Base-by-base conservation (phyloP, 2,329 filamentous ascomycete genomes). In the Dactylellina leptospora region DNA sequence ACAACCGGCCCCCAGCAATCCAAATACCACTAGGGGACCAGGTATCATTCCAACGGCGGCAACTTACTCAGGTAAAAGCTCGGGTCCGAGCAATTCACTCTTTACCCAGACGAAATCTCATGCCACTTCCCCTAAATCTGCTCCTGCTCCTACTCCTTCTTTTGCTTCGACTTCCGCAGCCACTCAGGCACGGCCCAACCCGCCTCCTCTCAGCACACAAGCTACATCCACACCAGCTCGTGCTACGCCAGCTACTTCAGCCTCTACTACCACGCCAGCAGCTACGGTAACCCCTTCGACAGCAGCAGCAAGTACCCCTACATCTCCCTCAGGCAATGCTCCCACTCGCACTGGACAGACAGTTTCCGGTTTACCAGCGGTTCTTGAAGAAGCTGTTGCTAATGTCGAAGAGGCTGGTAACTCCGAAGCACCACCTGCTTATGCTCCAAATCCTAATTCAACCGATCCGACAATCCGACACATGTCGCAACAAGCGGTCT, bases 401-500 rank as follows among this genome's bases (percentile, higher is more conserved):
- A 71, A 71, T 59, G 66, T 71, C 8, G 66, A 71, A 27, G 66
- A 71, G 40, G 42, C 59, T 9, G 58, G 25, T 2, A 71, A 53
- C 18, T 62, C 66, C 1, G 66, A 71, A 45, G 66, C 66, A 1
- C 66, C 66, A n/a, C 66, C 66, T 4, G 66, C 66, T 3, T 71
- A 71, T 10, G 66, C 66, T 9, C 66, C 66, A 3, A 71, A 71
- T 16, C 66, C 66, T 4, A 71, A 51, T 40, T 71, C 66, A 6
- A 71, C 66, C 1, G 66, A 71, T 16, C 66, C 66, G 18, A 47
- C 66, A 3, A 71, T 71, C 16, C 50, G 66, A 6, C 66, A 71
- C 25, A 71, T 71, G 56, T 71, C 66, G 5, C 66, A 71, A 23
- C 66, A 71, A 27, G 66, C 66, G 6, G 66, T 71, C 10, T 71